A percentile compares a stretch with the other conserved stretches of the same genome.
These are phyloP conservation scores for Geotrichum europaeum DNA, from an alignment of 1,139 yeast genomes.

Conservation along the genomic window DNA sequence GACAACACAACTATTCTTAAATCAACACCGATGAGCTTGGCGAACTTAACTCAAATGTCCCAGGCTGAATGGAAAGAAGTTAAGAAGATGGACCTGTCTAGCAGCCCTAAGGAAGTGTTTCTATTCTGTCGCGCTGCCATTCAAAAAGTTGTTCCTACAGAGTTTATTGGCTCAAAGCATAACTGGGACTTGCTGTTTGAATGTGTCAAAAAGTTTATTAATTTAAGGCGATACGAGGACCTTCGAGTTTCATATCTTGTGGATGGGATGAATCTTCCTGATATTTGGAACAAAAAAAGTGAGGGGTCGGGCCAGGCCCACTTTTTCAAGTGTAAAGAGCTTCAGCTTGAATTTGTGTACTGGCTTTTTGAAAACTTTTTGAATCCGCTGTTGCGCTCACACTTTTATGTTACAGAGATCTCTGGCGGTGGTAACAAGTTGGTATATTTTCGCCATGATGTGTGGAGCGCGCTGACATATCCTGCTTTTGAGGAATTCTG, in stretches of 20 bases:
- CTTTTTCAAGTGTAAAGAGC: constrained; percentile 22
- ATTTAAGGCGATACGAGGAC: constrained; percentile 31
- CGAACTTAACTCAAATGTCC: not conserved
- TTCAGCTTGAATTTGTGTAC: constrained; percentile 41
- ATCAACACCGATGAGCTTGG: not conserved
- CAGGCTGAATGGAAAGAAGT: constrained; percentile 13
- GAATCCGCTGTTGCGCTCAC: constrained; percentile 44
- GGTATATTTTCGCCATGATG: constrained; percentile 51
- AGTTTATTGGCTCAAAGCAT: constrained; percentile 48
- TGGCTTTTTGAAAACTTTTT: constrained; percentile 57
- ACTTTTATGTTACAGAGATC: constrained; percentile 63
- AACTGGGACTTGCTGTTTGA: constrained; percentile 44
- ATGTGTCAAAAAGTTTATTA: constrained; percentile 40
- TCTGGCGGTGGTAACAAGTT: constrained; percentile 39
- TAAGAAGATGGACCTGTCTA: constrained; percentile 7
- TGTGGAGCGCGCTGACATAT: constrained; percentile 48
- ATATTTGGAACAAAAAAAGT: constrained; percentile 28
- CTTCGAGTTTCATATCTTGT: constrained; percentile 33
- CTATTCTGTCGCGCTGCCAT: constrained; percentile 21
- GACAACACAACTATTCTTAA: not conserved
- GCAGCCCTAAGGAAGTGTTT: constrained; percentile 3
- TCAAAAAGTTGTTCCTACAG: constrained; percentile 44
- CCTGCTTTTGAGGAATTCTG: constrained; percentile 20
- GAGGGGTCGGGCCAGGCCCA: constrained; percentile 41
- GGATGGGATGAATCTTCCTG: constrained; percentile 36